Conservation (phyloP, 345 rosid species). For the Ceriops zippeliana region DNA sequence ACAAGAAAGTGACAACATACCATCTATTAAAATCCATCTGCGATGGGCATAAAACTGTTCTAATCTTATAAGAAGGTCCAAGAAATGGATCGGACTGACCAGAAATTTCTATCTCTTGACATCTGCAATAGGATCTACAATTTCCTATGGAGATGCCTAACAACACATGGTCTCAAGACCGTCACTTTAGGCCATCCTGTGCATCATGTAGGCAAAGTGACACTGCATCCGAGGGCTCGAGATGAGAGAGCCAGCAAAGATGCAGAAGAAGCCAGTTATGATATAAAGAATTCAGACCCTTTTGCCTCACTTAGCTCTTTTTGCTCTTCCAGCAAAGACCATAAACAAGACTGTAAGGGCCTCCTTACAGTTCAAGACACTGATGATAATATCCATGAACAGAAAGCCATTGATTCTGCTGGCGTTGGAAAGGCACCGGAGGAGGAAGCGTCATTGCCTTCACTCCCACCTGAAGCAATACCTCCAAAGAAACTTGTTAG, state of each 20-base stretch:
- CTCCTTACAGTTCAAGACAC: constrained; percentile 2
- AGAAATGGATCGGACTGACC: constrained; percentile 34
- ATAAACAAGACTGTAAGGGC: not conserved
- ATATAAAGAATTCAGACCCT: not conserved
- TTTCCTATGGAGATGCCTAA: constrained; percentile 25
- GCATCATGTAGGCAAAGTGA: not conserved
- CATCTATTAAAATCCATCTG: not conserved
- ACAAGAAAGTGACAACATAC: constrained; percentile 22
- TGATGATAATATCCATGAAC: not conserved
- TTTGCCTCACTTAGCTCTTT: not conserved
- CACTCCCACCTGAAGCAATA: constrained; percentile 16
- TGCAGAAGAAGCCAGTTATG: not conserved
- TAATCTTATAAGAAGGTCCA: not conserved
- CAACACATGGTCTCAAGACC: constrained; percentile 30
- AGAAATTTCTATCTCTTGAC: constrained; percentile 17
- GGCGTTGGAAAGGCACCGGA: not conserved
- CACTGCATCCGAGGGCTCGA: constrained; percentile 6
- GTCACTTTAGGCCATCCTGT: constrained; percentile 28
- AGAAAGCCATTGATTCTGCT: not conserved
- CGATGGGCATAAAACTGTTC: too few species aligned
- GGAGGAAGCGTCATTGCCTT: constrained; percentile 16
- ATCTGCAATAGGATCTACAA: constrained; percentile 42
- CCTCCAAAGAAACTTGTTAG: constrained; percentile 49
- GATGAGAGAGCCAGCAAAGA: constrained; percentile 5
- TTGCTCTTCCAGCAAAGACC: not conserved